Conservation (phyloP, 768 basidiomycete species). For the Amanita brunnescens region DNA sequence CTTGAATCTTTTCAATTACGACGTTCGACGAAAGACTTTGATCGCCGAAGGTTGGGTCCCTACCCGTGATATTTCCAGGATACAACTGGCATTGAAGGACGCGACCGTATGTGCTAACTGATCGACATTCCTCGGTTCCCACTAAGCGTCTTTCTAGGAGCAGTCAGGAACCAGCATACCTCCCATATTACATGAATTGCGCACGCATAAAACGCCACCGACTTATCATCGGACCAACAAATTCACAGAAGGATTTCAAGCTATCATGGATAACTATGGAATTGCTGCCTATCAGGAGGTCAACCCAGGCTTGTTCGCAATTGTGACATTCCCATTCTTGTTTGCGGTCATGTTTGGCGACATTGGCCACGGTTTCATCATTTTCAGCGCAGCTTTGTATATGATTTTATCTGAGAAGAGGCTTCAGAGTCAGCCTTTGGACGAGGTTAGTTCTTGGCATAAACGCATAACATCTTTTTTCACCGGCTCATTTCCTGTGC, state of each 20-base stretch:
- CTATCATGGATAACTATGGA: conserved; percentile 97
- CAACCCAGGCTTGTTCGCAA: conserved; percentile 90
- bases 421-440: conserved; percentile 63
- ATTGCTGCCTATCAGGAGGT: conserved; percentile 92
- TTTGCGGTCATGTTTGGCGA: conserved; percentile 99
- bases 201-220: conserved; percentile 86
- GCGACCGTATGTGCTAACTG: conserved; percentile 55
- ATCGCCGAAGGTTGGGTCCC: conserved; percentile 99
- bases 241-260: conserved; percentile 95
- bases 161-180: conserved; percentile 89
- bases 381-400: conserved; percentile 62
- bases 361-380: conserved; percentile 90
- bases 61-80: conserved; percentile 77
- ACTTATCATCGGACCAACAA: conserved; percentile 93
- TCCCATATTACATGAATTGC: conserved; percentile 86
- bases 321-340: conserved; percentile 93
- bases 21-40: conserved; percentile 86
- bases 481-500: conserved; percentile 10
- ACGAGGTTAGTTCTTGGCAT: conserved; percentile 44
- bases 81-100: conserved; percentile 80
- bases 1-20: conserved; percentile 92
- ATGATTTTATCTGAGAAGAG: conserved; percentile 87
- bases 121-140: background rate
- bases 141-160: conserved; percentile 42
- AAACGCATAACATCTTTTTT: background rate